phyloP scores from a whole-genome alignment of 129 eudicot genomes.

The Ambrosia artemisiifolia region DNA sequence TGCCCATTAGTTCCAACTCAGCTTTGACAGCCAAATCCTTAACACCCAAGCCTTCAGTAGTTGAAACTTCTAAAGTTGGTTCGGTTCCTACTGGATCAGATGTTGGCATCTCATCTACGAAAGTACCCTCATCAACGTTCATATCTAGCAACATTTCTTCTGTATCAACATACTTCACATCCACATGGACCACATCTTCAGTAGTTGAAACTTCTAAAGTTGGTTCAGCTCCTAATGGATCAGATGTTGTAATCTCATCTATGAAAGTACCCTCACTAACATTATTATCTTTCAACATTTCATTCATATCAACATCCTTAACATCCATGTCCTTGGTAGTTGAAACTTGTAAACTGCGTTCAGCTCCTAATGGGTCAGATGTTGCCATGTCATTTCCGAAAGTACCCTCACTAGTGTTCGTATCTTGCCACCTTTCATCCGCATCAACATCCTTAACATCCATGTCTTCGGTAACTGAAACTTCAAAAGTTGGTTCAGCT shows the following conservation, averaged over 20 bases:
- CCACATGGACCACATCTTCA: background rate
- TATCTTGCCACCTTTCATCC: background rate
- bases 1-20: slow-evolving; percentile 14
- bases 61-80: slow-evolving; percentile 10
- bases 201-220: slow-evolving; percentile 8
- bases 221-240: slow-evolving; percentile 12
- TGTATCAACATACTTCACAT: slow-evolving; percentile 1
- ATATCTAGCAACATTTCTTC: background rate
- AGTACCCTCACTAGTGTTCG: background rate
- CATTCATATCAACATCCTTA: background rate
- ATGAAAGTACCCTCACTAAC: background rate
- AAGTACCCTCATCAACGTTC: background rate
- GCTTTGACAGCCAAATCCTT: slow-evolving; percentile 31
- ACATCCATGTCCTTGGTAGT: background rate
- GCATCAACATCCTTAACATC: background rate
- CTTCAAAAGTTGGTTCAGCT: slow-evolving; percentile 14
- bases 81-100: slow-evolving; percentile 8
- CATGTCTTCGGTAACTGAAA: background rate
- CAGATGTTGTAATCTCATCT: slow-evolving; percentile 6
- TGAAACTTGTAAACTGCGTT: slow-evolving; percentile 15
- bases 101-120: slow-evolving; percentile 13
- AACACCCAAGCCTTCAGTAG: slow-evolving; percentile 12
- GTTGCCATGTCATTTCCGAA: slow-evolving; percentile 8
- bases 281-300: background rate
- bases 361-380: slow-evolving; percentile 19